phyloP scores from a whole-genome alignment of 148 eudicot species.

The Spergularia bocconei region DNA sequence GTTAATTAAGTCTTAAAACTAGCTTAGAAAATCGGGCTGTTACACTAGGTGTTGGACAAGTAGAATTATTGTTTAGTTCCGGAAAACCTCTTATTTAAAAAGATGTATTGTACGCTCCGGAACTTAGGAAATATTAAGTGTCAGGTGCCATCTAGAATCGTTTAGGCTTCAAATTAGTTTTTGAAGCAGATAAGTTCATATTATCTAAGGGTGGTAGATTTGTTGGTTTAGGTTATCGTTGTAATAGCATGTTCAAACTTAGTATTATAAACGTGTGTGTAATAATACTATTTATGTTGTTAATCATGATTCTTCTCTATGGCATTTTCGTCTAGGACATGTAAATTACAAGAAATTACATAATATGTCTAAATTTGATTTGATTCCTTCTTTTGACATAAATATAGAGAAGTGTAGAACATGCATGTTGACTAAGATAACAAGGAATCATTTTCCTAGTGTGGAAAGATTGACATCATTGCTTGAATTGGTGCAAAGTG shows the following conservation, averaged over 20 bases:
- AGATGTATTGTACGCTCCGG: slow-evolving; percentile 1
- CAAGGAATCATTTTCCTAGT: background rate
- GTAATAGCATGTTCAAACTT: background rate
- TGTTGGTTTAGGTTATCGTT: background rate
- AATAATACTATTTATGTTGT: background rate
- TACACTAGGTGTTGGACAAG: background rate
- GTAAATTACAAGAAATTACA: background rate
- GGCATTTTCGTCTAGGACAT: background rate
- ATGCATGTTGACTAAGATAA: slow-evolving; percentile 8
- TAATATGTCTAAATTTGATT: background rate
- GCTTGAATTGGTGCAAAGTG: background rate
- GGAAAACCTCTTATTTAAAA: background rate
- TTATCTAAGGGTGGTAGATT: slow-evolving; percentile 12
- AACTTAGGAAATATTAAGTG: background rate
- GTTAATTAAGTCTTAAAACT: no score
- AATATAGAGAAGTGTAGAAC: slow-evolving; percentile 2
- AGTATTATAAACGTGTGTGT: background rate
- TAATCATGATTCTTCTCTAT: background rate
- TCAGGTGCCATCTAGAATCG: background rate
- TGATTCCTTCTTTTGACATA: background rate
- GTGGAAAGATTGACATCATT: background rate
- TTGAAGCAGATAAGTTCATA: slow-evolving; percentile 14
- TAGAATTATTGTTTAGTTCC: background rate
- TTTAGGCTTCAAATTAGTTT: background rate
- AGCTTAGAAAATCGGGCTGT: no score